Conservation (phyloP, 768 basidiomycete species). For the Amanita fuliginea region DNA sequence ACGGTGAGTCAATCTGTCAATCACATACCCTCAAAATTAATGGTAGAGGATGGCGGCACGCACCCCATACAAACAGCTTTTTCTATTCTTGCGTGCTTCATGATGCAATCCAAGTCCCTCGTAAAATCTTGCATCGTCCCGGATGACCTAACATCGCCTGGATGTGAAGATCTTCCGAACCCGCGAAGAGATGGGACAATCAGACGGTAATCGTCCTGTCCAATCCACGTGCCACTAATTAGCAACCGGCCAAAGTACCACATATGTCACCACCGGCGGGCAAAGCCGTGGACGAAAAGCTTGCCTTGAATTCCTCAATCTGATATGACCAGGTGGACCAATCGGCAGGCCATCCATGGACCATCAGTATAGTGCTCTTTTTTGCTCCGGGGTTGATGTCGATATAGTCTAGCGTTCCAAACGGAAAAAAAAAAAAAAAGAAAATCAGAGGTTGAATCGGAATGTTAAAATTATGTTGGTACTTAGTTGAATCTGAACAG, state of each 20-base stretch:
- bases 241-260: not conserved
- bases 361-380: constrained; percentile 48
- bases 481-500: not conserved
- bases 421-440: no score
- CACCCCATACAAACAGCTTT: constrained; percentile 58
- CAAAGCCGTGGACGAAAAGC: constrained; percentile 1
- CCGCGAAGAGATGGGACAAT: constrained; percentile 58
- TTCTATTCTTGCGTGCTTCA: constrained; percentile 36
- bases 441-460: no score
- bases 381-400: constrained; percentile 46
- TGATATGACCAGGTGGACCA: constrained; percentile 72
- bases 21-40: not conserved
- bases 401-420: constrained; percentile 39
- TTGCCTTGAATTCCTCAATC: constrained; percentile 53
- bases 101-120: constrained; percentile 51
- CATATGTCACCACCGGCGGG: not conserved
- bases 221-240: no score
- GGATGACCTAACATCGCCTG: constrained; percentile 48
- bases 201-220: constrained; percentile 48
- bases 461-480: not conserved
- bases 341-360: constrained; percentile 72
- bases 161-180: constrained; percentile 58
- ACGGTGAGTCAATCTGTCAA: not conserved
- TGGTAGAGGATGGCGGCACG: constrained; percentile 6
- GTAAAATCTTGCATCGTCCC: constrained; percentile 51